Conservation (phyloP, 2,329 filamentous ascomycete genomes). For the Cryoendolithus antarcticus region DNA sequence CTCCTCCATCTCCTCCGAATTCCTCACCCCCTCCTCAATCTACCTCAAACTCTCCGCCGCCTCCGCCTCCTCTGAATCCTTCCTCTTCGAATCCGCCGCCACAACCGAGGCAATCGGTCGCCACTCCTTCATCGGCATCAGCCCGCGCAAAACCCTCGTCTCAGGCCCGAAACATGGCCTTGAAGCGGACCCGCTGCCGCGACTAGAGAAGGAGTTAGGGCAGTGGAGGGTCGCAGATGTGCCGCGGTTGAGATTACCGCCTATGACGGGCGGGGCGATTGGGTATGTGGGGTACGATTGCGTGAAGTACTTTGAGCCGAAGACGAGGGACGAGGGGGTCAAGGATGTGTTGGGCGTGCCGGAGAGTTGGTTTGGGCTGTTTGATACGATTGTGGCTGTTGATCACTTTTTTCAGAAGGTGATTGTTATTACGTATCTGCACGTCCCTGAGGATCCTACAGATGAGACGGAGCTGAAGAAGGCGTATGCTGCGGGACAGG, state of each 20-base stretch:
- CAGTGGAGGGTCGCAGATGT: slow-evolving; percentile 70
- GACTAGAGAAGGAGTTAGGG: slow-evolving; percentile 68
- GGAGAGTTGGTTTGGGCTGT: slow-evolving; percentile 94
- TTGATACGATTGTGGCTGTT: slow-evolving; percentile 85
- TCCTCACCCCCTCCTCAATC: slow-evolving; percentile 86
- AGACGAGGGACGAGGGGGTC: slow-evolving; percentile 68
- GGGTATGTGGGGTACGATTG: slow-evolving; percentile 98
- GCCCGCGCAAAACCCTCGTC: slow-evolving; percentile 64
- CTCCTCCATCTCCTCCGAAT: slow-evolving; percentile 77
- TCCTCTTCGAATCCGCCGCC: slow-evolving; percentile 90
- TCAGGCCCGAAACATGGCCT: slow-evolving; percentile 81
- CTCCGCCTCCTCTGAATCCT: slow-evolving; percentile 64
- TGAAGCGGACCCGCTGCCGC: slow-evolving; percentile 70
- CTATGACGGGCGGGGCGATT: slow-evolving; percentile 81
- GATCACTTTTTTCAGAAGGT: slow-evolving; percentile 89
- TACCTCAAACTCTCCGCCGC: slow-evolving; percentile 79
- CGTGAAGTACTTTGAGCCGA: slow-evolving; percentile 94
- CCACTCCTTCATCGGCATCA: slow-evolving; percentile 89
- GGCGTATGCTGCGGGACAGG: slow-evolving; percentile 57
- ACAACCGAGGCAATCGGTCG: slow-evolving; percentile 82
- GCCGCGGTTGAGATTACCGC: slow-evolving; percentile 70
- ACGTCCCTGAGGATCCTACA: slow-evolving; percentile 39
- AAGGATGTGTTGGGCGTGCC: slow-evolving; percentile 81
- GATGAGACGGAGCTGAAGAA: slow-evolving; percentile 41
- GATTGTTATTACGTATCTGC: slow-evolving; percentile 85